phyloP scores from a whole-genome alignment of 2,329 filamentous ascomycete species.

The Capronia epimyces region DNA sequence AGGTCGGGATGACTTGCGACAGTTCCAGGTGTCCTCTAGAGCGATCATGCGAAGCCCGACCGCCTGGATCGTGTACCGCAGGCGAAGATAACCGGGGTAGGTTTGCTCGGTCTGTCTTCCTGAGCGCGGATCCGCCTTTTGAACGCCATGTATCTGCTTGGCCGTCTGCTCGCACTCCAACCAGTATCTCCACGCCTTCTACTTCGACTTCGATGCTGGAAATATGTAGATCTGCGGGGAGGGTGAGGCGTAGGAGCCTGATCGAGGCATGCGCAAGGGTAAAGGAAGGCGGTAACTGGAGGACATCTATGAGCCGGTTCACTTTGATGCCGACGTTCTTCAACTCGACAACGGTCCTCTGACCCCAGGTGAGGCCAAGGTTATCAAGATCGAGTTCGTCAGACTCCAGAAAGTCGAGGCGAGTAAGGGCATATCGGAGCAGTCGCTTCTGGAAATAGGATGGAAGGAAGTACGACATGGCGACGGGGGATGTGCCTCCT shows the following conservation, averaged over 20 bases:
- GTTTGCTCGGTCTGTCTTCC: constrained; percentile 28
- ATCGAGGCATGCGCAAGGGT: constrained; percentile 55
- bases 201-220: constrained; percentile 78
- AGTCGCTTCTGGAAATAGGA: constrained; percentile 80
- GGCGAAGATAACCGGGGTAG: constrained; percentile 22
- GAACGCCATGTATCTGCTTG: constrained; percentile 33
- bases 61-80: constrained; percentile 30
- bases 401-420: constrained; percentile 80
- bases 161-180: constrained; percentile 17
- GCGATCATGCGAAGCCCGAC: constrained; percentile 14
- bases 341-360: constrained; percentile 76
- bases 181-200: constrained; percentile 65
- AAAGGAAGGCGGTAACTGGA: constrained; percentile 29
- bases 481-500: constrained; percentile 16
- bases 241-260: constrained; percentile 68
- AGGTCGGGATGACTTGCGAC: constrained; percentile 44
- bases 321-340: constrained; percentile 63
- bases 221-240: constrained; percentile 82
- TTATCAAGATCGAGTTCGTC: constrained; percentile 81
- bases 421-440: constrained; percentile 76
- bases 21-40: constrained; percentile 9
- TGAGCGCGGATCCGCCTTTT: constrained; percentile 43
- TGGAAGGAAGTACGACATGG: constrained; percentile 70
- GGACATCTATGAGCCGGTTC: constrained; percentile 20
- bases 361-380: constrained; percentile 75